Conservation (phyloP, 129 eudicot genomes). For the Flaveria sonorensis region DNA sequence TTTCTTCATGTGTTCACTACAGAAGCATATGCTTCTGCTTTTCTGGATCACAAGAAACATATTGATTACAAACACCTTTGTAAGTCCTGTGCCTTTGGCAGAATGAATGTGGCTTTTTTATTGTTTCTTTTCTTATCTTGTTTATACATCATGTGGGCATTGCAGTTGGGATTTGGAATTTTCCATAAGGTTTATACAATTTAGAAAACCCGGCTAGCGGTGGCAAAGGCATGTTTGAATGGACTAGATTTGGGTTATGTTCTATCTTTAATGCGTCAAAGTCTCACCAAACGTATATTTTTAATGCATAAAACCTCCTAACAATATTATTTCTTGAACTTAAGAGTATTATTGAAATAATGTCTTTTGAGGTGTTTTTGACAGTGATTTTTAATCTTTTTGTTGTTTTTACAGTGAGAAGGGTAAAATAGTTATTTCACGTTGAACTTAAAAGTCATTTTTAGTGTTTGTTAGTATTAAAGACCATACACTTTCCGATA, state of each 20-base stretch:
- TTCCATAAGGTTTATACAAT: neutral
- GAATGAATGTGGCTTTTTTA: neutral
- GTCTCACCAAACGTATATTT: neutral
- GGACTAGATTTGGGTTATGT: neutral
- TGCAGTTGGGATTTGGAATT: neutral
- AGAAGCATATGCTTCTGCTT: slow-evolving; percentile 73
- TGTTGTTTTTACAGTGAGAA: neutral
- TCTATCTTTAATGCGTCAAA: neutral
- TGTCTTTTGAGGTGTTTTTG: neutral
- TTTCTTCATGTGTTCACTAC: slow-evolving; percentile 67
- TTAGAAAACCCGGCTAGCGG: neutral
- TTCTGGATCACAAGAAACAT: slow-evolving; percentile 54
- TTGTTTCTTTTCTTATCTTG: neutral
- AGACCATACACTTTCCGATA: too few relatives aligned
- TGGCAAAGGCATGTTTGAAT: neutral
- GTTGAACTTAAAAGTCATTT: neutral
- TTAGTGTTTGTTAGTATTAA: neutral
- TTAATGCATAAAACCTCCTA: neutral
- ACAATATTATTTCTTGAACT: too few relatives aligned
- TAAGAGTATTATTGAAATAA: too few relatives aligned
- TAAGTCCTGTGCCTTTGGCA: slow-evolving; percentile 35
- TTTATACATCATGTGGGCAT: neutral
- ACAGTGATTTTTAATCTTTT: neutral
- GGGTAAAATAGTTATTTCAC: neutral
- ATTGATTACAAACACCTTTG: slow-evolving; percentile 68